Conservation (phyloP, 257 asterid genomes). For the Cordia subcordata region DNA sequence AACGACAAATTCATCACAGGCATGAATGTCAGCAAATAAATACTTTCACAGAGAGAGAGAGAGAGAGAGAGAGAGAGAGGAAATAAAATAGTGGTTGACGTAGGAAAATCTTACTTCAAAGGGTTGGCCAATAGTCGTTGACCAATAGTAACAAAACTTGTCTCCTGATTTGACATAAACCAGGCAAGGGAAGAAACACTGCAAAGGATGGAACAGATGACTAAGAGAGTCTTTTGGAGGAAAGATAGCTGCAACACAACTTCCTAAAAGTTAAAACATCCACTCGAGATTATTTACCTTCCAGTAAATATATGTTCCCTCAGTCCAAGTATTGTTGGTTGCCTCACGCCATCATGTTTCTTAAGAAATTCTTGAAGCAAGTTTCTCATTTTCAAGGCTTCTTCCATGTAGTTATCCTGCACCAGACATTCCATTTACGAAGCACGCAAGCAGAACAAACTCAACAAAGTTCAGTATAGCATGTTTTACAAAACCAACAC, state of each 20-base stretch:
- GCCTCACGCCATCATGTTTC: conserved; percentile 78
- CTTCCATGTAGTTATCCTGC: conserved; percentile 98
- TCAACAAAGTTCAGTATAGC: neutral
- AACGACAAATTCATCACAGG: too few relatives aligned
- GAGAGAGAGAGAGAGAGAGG: too few relatives aligned
- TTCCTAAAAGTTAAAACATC: conserved; percentile 7
- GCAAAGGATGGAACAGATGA: conserved; percentile 31
- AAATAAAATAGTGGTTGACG: neutral
- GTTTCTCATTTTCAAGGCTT: conserved; percentile 97
- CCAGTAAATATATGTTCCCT: conserved; percentile 98
- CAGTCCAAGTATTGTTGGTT: conserved; percentile 90
- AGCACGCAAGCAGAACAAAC: conserved; percentile 18
- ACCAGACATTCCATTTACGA: neutral
- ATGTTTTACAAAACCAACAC: neutral
- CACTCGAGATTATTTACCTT: conserved; percentile 46
- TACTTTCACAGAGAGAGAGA: too few relatives aligned
- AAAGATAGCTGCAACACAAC: conserved; percentile 1
- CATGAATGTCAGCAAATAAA: too few relatives aligned
- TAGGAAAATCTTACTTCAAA: conserved; percentile 57
- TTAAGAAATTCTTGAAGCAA: conserved; percentile 89
- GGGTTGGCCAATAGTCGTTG: conserved; percentile 96
- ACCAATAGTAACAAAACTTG: conserved; percentile 95
- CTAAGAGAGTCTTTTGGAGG: neutral
- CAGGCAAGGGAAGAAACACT: conserved; percentile 99
- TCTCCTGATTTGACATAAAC: conserved; percentile 99